A percentile compares a stretch with the other conserved stretches of the same genome.
phyloP scores from a whole-genome alignment of 257 asterid species.

The Nyctanthes arbortristis region DNA sequence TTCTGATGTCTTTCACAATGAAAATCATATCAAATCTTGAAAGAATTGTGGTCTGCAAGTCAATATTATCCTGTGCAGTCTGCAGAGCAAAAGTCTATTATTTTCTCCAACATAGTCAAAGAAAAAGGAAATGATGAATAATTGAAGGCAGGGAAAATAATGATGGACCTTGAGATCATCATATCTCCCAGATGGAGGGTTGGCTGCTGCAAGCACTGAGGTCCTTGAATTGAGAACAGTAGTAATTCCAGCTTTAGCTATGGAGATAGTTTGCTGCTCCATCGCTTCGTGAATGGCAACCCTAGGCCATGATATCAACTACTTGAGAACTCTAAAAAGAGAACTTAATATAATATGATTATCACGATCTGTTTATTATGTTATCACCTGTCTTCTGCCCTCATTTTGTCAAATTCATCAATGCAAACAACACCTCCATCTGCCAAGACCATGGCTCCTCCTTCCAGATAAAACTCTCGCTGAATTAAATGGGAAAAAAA shows the following conservation, averaged over 20 bases:
- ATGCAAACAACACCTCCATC: slow-evolving; percentile 99
- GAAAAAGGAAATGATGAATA: slow-evolving; percentile 3
- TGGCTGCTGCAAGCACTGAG: slow-evolving; percentile 99
- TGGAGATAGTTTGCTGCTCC: slow-evolving; percentile 99
- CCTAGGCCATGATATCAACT: slow-evolving; percentile 43
- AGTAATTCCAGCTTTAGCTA: slow-evolving; percentile 99
- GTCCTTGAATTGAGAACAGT: slow-evolving; percentile 99
- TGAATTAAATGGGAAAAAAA: slow-evolving; percentile 46
- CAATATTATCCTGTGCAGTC: slow-evolving; percentile 99
- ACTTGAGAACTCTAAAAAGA: slow-evolving; percentile 23
- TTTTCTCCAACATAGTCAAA: slow-evolving; percentile 20
- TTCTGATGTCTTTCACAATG: slow-evolving; percentile 91
- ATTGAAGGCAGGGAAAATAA: slow-evolving; percentile 5
- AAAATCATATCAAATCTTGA: slow-evolving; percentile 95
- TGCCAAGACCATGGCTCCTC: slow-evolving; percentile 99
- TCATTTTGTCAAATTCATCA: slow-evolving; percentile 98
- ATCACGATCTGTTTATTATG: slow-evolving; percentile 11
- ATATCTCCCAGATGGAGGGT: slow-evolving; percentile 99
- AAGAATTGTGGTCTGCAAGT: slow-evolving; percentile 97
- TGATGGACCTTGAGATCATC: slow-evolving; percentile 87
- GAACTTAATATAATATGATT: slow-evolving; percentile 1
- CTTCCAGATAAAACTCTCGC: slow-evolving; percentile 98
- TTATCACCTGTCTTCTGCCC: slow-evolving; percentile 91
- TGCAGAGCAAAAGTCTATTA: slow-evolving; percentile 43
- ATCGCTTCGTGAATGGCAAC: slow-evolving; percentile 99